Evolutionary conservation across 208 protist species (phyloP).

Genomic region (Crithidia expoeki): DNA sequence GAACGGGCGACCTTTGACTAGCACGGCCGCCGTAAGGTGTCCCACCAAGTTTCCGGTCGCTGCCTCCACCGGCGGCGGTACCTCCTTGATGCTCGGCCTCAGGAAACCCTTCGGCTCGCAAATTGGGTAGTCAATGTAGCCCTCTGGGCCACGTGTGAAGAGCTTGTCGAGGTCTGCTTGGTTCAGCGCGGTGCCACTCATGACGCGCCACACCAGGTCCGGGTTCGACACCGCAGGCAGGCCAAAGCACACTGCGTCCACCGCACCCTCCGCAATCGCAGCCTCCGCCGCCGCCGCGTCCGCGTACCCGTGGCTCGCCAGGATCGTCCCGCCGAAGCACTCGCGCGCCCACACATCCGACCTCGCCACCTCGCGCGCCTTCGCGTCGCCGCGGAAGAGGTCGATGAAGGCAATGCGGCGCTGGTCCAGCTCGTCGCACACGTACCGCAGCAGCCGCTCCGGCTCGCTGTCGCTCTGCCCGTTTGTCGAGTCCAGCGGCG

Average conservation of each 20-base stretch:
- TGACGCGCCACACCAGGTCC: conserved; percentile 26
- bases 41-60: not conserved
- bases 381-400: conserved; percentile 38
- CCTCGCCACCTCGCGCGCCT: not conserved
- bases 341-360: conserved; percentile 24
- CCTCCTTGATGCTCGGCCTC: not conserved
- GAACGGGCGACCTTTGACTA: not conserved
- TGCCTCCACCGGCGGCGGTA: not conserved
- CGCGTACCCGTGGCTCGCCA: conserved; percentile 30
- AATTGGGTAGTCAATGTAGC: conserved; percentile 57
- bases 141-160: conserved; percentile 23
- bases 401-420: conserved; percentile 53
- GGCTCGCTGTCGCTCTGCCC: conserved; percentile 38
- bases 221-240: conserved; percentile 23
- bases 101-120: conserved; percentile 21
- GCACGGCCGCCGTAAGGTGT: not conserved
- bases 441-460: conserved; percentile 47
- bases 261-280: conserved; percentile 54
- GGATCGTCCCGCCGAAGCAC: conserved; percentile 20
- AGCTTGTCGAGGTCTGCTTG: conserved; percentile 19
- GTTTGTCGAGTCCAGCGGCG: conserved; percentile 58
- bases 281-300: conserved; percentile 39
- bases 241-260: conserved; percentile 59
- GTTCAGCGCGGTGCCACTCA: conserved; percentile 18
- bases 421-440: conserved; percentile 57